Percentiles rank a stretch among this genome's conserved stretches.
Conservation (phyloP, 257 asterid genomes). For the Rhazya stricta region DNA sequence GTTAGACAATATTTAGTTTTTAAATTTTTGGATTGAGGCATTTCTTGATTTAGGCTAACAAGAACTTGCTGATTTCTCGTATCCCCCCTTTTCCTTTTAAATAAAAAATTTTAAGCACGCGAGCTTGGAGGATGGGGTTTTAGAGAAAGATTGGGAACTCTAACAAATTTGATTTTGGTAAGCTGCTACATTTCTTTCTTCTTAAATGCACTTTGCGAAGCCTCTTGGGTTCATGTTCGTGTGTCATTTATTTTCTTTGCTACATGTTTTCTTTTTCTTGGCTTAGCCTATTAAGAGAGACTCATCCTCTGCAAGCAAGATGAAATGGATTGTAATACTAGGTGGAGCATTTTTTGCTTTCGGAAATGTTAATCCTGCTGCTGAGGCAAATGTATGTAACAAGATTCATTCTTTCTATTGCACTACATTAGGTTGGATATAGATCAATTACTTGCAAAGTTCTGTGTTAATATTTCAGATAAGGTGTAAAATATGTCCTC, state of each 20-base stretch:
- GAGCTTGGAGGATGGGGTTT: background rate
- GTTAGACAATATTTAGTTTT: too few relatives aligned
- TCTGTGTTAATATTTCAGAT: background rate
- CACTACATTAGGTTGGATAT: background rate
- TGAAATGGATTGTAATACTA: conserved; percentile 81
- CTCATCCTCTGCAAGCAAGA: conserved; percentile 84
- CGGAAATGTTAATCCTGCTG: conserved; percentile 97
- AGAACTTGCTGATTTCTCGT: background rate
- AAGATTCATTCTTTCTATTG: background rate
- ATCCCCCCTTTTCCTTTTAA: too few relatives aligned
- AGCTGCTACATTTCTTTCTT: conserved; percentile 20
- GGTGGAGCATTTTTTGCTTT: conserved; percentile 94
- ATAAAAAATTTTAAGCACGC: background rate
- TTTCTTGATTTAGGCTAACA: background rate
- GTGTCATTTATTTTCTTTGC: background rate
- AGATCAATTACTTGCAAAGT: background rate
- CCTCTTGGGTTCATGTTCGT: conserved; percentile 5
- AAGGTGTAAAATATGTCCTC: background rate
- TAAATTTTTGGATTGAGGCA: background rate
- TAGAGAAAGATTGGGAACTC: conserved; percentile 54
- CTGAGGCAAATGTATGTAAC: conserved; percentile 83
- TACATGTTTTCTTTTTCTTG: conserved; percentile 8
- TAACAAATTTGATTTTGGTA: conserved; percentile 86
- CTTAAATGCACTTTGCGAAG: background rate
- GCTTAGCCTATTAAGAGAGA: conserved; percentile 83